phyloP scores from a whole-genome alignment of 805 yeast genomes.

The Myxozyma vanderwaltii region DNA sequence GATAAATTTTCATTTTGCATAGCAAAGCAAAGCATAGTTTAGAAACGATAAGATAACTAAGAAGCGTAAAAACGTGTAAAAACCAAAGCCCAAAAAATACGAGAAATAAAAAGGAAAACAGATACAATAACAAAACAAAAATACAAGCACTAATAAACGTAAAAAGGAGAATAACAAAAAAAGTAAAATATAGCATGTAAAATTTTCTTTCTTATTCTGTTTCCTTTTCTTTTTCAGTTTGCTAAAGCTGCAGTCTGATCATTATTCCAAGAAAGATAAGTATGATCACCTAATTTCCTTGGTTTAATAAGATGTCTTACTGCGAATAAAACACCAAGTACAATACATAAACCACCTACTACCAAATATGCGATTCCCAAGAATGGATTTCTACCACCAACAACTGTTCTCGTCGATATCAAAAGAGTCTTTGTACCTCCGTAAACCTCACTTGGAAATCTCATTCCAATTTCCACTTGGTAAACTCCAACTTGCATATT shows the following conservation, averaged over 20 bases:
- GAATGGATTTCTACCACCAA: conserved; percentile 86
- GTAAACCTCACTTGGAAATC: conserved; percentile 78
- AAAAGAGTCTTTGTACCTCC: conserved; percentile 90
- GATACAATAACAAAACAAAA: no score
- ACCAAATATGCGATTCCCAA: conserved; percentile 83
- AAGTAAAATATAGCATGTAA: not conserved
- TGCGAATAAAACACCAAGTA: conserved; percentile 74
- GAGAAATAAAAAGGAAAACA: not conserved
- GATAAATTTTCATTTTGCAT: no score
- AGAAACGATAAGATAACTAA: no score
- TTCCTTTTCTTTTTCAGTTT: no score
- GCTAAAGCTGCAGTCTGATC: conserved; percentile 6
- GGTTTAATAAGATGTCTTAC: conserved; percentile 82
- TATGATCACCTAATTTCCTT: conserved; percentile 80
- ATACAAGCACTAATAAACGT: no score
- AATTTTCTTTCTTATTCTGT: no score
- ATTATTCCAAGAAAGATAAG: conserved; percentile 54
- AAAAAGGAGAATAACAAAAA: not conserved
- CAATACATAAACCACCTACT: conserved; percentile 74
- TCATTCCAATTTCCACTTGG: conserved; percentile 59
- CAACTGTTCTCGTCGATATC: conserved; percentile 74
- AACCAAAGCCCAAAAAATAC: not conserved
- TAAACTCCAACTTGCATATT: conserved; percentile 68
- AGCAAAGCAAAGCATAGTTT: no score
- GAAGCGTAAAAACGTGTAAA: no score